phyloP scores from a whole-genome alignment of 192 early-diverging fungal genomes.

The Martensiomyces pterosporus region DNA sequence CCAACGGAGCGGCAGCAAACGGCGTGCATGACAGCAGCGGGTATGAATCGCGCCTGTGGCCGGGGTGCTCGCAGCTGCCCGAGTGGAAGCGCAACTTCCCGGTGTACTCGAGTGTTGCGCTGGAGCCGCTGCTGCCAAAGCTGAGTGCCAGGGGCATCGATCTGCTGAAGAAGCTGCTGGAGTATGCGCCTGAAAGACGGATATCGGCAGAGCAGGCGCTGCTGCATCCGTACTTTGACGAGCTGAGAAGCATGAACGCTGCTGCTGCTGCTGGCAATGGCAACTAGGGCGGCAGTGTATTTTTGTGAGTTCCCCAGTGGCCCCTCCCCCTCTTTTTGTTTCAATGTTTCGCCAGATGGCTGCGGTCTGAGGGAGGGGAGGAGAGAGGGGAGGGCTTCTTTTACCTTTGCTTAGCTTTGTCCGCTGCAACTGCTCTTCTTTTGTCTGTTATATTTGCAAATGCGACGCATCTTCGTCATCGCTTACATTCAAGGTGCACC shows the following conservation, averaged over 20 bases:
- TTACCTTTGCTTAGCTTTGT: background rate
- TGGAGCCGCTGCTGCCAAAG: constrained; percentile 78
- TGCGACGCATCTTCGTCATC: too few species aligned
- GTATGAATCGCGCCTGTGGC: constrained; percentile 60
- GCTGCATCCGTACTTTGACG: constrained; percentile 48
- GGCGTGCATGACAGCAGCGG: too few species aligned
- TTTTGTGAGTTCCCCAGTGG: too few species aligned
- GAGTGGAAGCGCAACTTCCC: constrained; percentile 85
- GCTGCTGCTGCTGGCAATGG: constrained; percentile 1
- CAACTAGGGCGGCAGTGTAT: too few species aligned
- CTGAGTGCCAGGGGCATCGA: constrained; percentile 82
- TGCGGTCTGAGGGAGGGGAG: too few species aligned
- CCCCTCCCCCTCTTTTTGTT: too few species aligned
- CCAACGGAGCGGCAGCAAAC: background rate
- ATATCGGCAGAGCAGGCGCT: constrained; percentile 77
- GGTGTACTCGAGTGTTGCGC: constrained; percentile 60
- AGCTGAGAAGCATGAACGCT: constrained; percentile 29
- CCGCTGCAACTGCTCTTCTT: constrained; percentile 1
- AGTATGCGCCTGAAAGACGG: constrained; percentile 75
- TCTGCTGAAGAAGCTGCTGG: constrained; percentile 69
- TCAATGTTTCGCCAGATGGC: too few species aligned
- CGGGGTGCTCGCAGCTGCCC: constrained; percentile 77
- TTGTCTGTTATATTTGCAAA: too few species aligned
- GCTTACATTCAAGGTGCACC: too few species aligned
- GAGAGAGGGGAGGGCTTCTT: too few species aligned